Conservation (phyloP, 176 grass and related monocot species). For the Secale cereale region DNA sequence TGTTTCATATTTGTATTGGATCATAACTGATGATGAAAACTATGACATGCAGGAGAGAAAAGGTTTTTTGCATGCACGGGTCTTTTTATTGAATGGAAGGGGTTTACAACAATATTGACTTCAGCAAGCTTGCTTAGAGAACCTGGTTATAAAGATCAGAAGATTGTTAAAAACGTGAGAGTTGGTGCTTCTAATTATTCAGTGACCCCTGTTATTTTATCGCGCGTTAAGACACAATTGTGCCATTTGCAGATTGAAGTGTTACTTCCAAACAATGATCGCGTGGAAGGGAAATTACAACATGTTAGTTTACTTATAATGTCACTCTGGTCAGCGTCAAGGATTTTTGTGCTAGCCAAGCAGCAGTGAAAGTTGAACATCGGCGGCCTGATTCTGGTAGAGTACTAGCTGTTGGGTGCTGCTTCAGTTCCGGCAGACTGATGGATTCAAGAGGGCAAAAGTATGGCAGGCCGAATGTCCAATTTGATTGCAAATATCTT, state of each 20-base stretch:
- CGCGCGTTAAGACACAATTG: not conserved
- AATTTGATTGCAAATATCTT: not conserved
- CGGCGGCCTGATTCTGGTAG: not conserved
- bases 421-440: not conserved
- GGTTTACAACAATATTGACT: not conserved
- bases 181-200: not conserved
- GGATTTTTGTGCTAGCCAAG: not conserved
- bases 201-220: not conserved
- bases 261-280: not conserved
- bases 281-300: not conserved
- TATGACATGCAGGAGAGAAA: not conserved
- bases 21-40: not conserved
- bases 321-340: constrained; percentile 9
- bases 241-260: constrained; percentile 11
- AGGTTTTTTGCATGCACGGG: constrained; percentile 15
- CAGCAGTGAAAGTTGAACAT: not conserved
- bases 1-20: not conserved
- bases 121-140: constrained; percentile 13
- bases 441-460: not conserved
- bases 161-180: not conserved
- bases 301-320: not conserved
- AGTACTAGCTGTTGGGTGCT: not conserved
- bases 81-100: not conserved
- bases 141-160: not conserved
- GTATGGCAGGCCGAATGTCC: not conserved